These are phyloP conservation scores for Penicillium roqueforti DNA, from an alignment of 495 filamentous ascomycete species.

Conservation along the genomic window DNA sequence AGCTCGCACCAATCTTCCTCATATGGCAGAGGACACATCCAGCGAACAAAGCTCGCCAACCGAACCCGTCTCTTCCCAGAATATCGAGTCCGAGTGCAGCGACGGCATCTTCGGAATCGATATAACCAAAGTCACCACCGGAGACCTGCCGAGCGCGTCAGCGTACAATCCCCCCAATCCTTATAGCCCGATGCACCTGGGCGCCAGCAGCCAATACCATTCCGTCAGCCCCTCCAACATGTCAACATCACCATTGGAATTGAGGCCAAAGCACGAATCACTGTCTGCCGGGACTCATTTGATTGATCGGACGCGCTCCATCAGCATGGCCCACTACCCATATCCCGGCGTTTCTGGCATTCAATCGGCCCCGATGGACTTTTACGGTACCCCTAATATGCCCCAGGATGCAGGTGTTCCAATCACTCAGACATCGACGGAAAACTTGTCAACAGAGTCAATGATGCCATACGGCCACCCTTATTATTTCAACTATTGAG, in stretches of 20 bases:
- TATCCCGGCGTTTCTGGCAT: constrained; percentile 13
- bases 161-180: not conserved
- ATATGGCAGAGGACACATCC: constrained; percentile 18
- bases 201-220: not conserved
- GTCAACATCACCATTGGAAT: constrained; percentile 13
- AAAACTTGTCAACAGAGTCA: constrained; percentile 2
- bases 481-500: constrained; percentile 32
- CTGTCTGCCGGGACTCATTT: constrained; percentile 12
- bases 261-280: constrained; percentile 23
- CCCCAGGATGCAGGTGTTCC: constrained; percentile 1
- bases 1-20: constrained; percentile 33
- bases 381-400: constrained; percentile 11
- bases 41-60: constrained; percentile 14
- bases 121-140: not conserved
- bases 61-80: constrained; percentile 1
- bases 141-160: not conserved
- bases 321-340: constrained; percentile 16
- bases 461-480: constrained; percentile 25
- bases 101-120: not conserved
- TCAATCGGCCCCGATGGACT: constrained; percentile 19
- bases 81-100: constrained; percentile 2
- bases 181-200: not conserved
- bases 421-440: not conserved
- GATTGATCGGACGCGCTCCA: constrained; percentile 16
- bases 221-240: not conserved